phyloP scores from a whole-genome alignment of 2,329 filamentous ascomycete species.

The Colletotrichum limetticola region DNA sequence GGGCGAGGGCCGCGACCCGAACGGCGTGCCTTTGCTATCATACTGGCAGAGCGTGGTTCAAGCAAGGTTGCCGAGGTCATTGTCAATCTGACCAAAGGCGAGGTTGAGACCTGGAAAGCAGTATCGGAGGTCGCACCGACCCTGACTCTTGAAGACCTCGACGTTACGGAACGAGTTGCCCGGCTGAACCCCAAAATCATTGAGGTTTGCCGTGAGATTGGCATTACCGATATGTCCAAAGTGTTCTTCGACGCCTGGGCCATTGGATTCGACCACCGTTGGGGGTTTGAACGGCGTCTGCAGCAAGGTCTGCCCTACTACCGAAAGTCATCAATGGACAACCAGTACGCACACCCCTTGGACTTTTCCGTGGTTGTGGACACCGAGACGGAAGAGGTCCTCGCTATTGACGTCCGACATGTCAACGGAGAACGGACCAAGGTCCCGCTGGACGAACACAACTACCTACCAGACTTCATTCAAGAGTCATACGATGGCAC shows the following conservation, averaged over 20 bases:
- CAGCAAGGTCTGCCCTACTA: not conserved
- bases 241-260: not conserved
- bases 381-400: slow-evolving; percentile 54
- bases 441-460: slow-evolving; percentile 62
- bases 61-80: not conserved
- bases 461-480: slow-evolving; percentile 54
- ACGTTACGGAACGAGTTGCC: not conserved
- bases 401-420: slow-evolving; percentile 57
- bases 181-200: not conserved
- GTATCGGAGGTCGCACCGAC: not conserved
- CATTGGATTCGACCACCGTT: not conserved
- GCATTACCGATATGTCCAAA: not conserved
- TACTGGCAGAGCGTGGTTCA: not conserved
- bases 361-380: slow-evolving; percentile 57
- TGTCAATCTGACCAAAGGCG: not conserved
- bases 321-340: not conserved
- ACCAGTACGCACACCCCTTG: slow-evolving; percentile 46
- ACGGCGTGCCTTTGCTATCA: not conserved
- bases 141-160: not conserved
- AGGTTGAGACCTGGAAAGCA: not conserved
- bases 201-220: not conserved
- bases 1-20: not conserved
- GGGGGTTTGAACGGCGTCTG: not conserved
- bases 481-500: not conserved
- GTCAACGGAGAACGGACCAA: slow-evolving; percentile 67